Evolutionary conservation across 2,329 filamentous ascomycete species (phyloP).

Genomic region (Blastomyces parvus): DNA sequence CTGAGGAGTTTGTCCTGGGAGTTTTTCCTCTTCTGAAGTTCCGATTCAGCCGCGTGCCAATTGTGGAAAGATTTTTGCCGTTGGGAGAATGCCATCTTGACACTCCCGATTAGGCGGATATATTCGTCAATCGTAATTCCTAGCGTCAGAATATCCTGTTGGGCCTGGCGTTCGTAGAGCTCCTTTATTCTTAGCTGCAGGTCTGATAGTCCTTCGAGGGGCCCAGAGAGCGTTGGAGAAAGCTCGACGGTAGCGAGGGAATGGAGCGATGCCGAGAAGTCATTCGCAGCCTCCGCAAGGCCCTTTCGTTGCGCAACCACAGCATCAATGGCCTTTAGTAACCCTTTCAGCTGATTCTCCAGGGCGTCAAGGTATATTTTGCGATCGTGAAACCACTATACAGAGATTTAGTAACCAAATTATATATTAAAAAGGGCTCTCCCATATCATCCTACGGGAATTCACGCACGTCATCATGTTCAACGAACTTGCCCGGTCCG

Average conservation of each 20-base stretch:
- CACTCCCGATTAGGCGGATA: constrained; percentile 86
- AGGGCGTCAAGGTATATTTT: constrained; percentile 89
- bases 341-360: constrained; percentile 78
- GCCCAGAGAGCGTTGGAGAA: constrained; percentile 76
- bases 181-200: constrained; percentile 89
- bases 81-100: constrained; percentile 86
- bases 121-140: constrained; percentile 98
- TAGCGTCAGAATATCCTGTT: constrained; percentile 91
- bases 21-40: constrained; percentile 78
- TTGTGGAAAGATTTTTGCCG: constrained; percentile 92
- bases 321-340: constrained; percentile 87
- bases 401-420: constrained; percentile 18
- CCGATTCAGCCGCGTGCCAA: constrained; percentile 85
- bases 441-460: not conserved
- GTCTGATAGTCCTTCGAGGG: constrained; percentile 83
- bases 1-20: constrained; percentile 90
- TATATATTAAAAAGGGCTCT: not conserved
- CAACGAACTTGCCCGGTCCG: constrained; percentile 76
- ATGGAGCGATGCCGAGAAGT: constrained; percentile 89
- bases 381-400: constrained; percentile 92
- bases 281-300: constrained; percentile 82
- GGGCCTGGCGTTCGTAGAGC: constrained; percentile 90
- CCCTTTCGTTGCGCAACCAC: constrained; percentile 89
- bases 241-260: constrained; percentile 87
- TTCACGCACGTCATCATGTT: constrained; percentile 74